Base-by-base conservation (phyloP, 2,329 filamentous ascomycete genomes). In the Diaporthe nobilis region DNA sequence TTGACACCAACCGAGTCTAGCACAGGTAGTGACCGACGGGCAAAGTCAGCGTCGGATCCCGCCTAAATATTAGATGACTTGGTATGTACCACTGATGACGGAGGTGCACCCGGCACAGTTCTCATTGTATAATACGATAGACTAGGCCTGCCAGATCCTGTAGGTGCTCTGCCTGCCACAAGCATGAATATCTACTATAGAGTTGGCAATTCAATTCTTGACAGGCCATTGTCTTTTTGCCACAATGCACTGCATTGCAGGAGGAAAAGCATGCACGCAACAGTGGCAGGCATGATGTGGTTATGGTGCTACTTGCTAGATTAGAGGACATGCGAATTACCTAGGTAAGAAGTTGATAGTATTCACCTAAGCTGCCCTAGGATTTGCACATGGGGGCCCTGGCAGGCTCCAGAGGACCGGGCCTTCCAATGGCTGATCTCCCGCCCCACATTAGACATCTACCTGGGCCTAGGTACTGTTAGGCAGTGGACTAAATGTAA, bases 1-100 rank as follows among this genome's bases (percentile, higher is more conserved):
- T 71, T 71, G n/a, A 78, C 63, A 4, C 55, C 77, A 17, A 57
- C 72, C 8, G 76, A 67, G 31, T 61, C 70, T 1, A 44, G 22
- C 37, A 55, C 73, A 12, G 55, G 47, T 47, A 57, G 61, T 28
- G 49, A 42, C 58, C 39, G 73, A 34, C 73, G 73, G 31, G 47
- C 44, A 7, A 75, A 77, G 57, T 58, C 73, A 17, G 31, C 70
- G 13, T 73, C 76, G 63, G 76, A 75, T 49, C 73, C 73, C 9
- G 76, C 73, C 13, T 75, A 53, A 44, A 8, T 34, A 31, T n/a
- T 7, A 8, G 49, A 58, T 42, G 57, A n/a, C 28, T 20, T 67
- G 44, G 17, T 60, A 65, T 60, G 58, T 22, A 55, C 22, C 10
- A 37, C 22, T 53, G 70, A 34, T 28, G 63, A 71, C 34, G 37